phyloP scores from a whole-genome alignment of 768 basidiomycete genomes.

The Agaricus subrufescens region DNA sequence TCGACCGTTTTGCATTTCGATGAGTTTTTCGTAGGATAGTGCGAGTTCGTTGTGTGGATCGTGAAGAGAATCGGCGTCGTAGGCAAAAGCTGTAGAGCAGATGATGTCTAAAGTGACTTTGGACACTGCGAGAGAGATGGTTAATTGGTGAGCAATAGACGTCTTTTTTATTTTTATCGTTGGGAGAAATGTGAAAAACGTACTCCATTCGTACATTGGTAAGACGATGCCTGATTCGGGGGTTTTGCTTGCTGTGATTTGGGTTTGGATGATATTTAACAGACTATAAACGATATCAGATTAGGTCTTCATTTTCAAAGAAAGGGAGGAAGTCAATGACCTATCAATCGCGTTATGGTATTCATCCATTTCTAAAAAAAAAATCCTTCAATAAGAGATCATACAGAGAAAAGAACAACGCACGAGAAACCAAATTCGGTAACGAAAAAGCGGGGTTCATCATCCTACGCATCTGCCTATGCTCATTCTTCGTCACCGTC shows the following conservation, averaged over 20 bases:
- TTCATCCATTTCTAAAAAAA: constrained; percentile 40
- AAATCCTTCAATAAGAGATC: not conserved
- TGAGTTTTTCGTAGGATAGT: constrained; percentile 38
- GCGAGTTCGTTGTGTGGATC: constrained; percentile 44
- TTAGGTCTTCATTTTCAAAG: no score
- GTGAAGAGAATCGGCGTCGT: constrained; percentile 38
- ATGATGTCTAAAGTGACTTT: constrained; percentile 52
- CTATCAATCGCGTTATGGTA: constrained; percentile 43
- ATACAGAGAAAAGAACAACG: not conserved
- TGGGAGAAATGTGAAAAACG: constrained; percentile 12
- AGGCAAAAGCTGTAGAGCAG: constrained; percentile 46
- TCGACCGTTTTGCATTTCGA: constrained; percentile 34
- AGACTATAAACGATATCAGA: constrained; percentile 14
- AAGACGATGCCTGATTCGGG: constrained; percentile 21
- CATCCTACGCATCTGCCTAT: constrained; percentile 37
- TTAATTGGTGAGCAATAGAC: no score
- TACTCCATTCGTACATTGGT: constrained; percentile 42
- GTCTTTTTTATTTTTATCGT: no score
- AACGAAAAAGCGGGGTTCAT: constrained; percentile 45
- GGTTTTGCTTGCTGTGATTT: constrained; percentile 22
- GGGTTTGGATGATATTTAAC: constrained; percentile 28
- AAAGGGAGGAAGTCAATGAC: constrained; percentile 16
- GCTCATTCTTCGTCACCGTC: constrained; percentile 37
- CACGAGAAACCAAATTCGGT: constrained; percentile 19
- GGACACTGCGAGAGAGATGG: constrained; percentile 28